phyloP scores from a whole-genome alignment of 352 stramenopile genomes.

The Phytophthora aleatoria region DNA sequence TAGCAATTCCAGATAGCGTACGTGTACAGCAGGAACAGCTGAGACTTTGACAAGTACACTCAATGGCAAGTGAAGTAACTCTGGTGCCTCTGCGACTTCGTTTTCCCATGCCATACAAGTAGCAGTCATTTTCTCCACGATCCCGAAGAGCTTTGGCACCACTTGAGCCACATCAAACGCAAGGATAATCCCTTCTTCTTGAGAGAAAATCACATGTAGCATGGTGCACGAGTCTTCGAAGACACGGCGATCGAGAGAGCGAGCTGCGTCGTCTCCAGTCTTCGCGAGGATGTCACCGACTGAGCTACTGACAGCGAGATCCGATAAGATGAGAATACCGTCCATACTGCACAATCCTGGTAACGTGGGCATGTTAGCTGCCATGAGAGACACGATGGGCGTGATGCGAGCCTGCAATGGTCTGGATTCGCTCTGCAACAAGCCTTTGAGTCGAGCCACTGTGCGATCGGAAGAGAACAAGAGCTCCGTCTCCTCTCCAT shows the following conservation, averaged over 20 bases:
- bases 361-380: slow-evolving; percentile 44
- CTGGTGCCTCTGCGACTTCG: slow-evolving; percentile 19
- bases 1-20: slow-evolving; percentile 45
- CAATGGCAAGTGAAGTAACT: slow-evolving; percentile 47
- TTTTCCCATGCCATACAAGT: slow-evolving; percentile 3
- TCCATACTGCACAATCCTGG: slow-evolving; percentile 53
- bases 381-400: slow-evolving; percentile 56
- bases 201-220: slow-evolving; percentile 49
- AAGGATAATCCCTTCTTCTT: slow-evolving; percentile 46
- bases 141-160: slow-evolving; percentile 51
- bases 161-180: slow-evolving; percentile 59
- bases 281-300: neutral
- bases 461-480: slow-evolving; percentile 44
- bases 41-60: slow-evolving; percentile 58
- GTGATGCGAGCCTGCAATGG: slow-evolving; percentile 49
- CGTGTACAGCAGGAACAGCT: slow-evolving; percentile 34
- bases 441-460: slow-evolving; percentile 29
- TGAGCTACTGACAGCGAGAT: slow-evolving; percentile 28
- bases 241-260: slow-evolving; percentile 22
- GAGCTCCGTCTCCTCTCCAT: slow-evolving; percentile 25
- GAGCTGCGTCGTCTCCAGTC: slow-evolving; percentile 1
- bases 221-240: slow-evolving; percentile 58
- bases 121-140: slow-evolving; percentile 35
- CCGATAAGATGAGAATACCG: slow-evolving; percentile 42
- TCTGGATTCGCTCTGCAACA: slow-evolving; percentile 43